Conservation (phyloP, 805 yeast genomes). For the Kluyveromyces starmeri region DNA sequence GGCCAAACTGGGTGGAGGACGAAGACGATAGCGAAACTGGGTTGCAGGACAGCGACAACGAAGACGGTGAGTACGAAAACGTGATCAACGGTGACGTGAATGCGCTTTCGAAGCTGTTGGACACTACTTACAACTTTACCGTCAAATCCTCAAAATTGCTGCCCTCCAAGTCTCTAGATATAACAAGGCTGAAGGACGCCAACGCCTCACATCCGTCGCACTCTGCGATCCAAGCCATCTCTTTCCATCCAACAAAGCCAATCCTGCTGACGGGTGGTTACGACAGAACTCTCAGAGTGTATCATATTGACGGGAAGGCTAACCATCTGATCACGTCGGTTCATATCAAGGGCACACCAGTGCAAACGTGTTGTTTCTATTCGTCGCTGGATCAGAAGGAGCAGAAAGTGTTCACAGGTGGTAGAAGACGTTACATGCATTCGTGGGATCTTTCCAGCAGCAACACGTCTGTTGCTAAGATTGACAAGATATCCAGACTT, state of each 20-base stretch:
- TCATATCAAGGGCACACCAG: conserved; percentile 69
- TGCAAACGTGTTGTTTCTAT: conserved; percentile 51
- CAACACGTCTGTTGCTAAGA: conserved; percentile 27
- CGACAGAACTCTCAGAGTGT: conserved; percentile 79
- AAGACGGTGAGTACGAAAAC: conserved; percentile 23
- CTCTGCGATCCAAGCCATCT: conserved; percentile 75
- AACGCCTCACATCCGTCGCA: conserved; percentile 58
- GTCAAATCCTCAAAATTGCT: conserved; percentile 43
- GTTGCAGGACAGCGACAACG: conserved; percentile 19
- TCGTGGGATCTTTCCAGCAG: conserved; percentile 68
- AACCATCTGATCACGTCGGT: conserved; percentile 78
- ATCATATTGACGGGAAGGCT: conserved; percentile 80
- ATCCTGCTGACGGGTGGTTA: conserved; percentile 84
- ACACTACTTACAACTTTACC: conserved; percentile 33
- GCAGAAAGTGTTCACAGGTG: conserved; percentile 65
- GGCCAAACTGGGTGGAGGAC: conserved; percentile 70
- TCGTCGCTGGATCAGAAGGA: conserved; percentile 19
- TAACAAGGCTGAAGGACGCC: conserved; percentile 81
- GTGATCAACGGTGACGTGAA: conserved; percentile 33
- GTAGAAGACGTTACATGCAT: conserved; percentile 86
- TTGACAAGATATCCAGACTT: conserved; percentile 79
- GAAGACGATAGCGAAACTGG: conserved; percentile 25
- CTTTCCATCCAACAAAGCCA: conserved; percentile 75
- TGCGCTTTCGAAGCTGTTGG: conserved; percentile 33
- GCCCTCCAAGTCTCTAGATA: conserved; percentile 62